phyloP scores from a whole-genome alignment of 1,139 yeast genomes.

The Saccharomyces pastorianus region DNA sequence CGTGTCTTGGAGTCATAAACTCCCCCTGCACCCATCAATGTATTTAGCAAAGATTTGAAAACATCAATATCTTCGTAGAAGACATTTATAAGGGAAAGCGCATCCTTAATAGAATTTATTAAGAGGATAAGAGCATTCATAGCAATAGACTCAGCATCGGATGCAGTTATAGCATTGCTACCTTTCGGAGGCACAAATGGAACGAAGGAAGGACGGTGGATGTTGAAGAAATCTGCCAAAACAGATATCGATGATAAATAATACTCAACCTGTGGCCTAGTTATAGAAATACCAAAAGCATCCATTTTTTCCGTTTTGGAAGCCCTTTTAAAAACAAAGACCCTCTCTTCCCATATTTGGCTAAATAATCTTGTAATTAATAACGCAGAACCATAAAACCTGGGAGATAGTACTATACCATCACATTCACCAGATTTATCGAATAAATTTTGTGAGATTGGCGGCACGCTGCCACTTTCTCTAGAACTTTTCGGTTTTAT shows the following conservation, averaged over 20 bases:
- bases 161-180: constrained; percentile 42
- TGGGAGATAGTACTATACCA: constrained; percentile 77
- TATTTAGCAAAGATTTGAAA: constrained; percentile 60
- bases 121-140: constrained; percentile 70
- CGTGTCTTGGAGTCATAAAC: constrained; percentile 55
- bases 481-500: constrained; percentile 32
- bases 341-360: constrained; percentile 66
- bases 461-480: constrained; percentile 23
- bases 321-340: constrained; percentile 41
- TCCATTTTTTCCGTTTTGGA: constrained; percentile 13
- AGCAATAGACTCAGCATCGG: constrained; percentile 89
- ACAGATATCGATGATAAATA: constrained; percentile 53
- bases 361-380: constrained; percentile 71
- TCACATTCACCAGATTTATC: constrained; percentile 31
- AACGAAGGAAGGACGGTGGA: constrained; percentile 54
- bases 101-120: constrained; percentile 76
- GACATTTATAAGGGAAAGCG: constrained; percentile 76
- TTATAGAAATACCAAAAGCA: constrained; percentile 34
- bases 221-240: constrained; percentile 48
- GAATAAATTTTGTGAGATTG: constrained; percentile 21
- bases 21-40: constrained; percentile 58
- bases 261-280: constrained; percentile 53
- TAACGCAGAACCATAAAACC: constrained; percentile 82
- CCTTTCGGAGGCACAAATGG: constrained; percentile 43
- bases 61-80: constrained; percentile 64